Percentiles rank a stretch among this genome's conserved stretches.
Conservation (phyloP, 306 rosid species). For the Begonia fuchsioides region DNA sequence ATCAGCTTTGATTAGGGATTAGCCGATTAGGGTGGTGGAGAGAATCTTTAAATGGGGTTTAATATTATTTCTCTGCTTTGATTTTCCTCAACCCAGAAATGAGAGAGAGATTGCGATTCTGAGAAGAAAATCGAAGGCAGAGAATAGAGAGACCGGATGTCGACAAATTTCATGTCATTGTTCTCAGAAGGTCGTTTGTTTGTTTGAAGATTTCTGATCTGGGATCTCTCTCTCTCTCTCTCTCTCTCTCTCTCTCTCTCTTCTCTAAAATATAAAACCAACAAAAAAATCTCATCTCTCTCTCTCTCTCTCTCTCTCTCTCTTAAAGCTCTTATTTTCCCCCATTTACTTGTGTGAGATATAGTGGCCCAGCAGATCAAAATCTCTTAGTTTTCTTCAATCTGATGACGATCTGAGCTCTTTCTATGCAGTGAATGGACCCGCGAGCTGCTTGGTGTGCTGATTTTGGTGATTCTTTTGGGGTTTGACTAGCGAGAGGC, state of each 20-base stretch:
- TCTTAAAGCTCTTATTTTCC: conserved; percentile 12
- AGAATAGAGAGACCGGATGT: conserved; percentile 99
- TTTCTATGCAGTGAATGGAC: conserved; percentile 43
- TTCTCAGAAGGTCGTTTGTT: conserved; percentile 97
- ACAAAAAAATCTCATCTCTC: background rate
- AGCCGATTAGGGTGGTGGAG: conserved; percentile 40
- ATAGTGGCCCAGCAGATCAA: conserved; percentile 18
- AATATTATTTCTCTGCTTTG: conserved; percentile 26
- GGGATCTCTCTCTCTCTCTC: conserved; percentile 72
- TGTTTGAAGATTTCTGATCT: conserved; percentile 91
- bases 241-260: conserved; percentile 22
- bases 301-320: conserved; percentile 23
- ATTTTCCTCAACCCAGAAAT: conserved; percentile 17
- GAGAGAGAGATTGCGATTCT: conserved; percentile 10
- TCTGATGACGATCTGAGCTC: conserved; percentile 63
- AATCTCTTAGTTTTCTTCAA: conserved; percentile 51
- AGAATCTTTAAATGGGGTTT: conserved; percentile 65
- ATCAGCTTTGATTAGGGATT: conserved; percentile 20
- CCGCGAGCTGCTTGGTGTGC: conserved; percentile 35
- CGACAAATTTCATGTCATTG: conserved; percentile 99
- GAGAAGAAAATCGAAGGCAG: conserved; percentile 41
- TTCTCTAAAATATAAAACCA: conserved; percentile 13
- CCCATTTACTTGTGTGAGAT: conserved; percentile 14
- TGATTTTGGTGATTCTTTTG: conserved; percentile 16
- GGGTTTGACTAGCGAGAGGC: conserved; percentile 20